Percentiles rank a stretch among this genome's conserved stretches.
Conservation (phyloP, 805 yeast genomes). For the Ogataea dorogensis region DNA sequence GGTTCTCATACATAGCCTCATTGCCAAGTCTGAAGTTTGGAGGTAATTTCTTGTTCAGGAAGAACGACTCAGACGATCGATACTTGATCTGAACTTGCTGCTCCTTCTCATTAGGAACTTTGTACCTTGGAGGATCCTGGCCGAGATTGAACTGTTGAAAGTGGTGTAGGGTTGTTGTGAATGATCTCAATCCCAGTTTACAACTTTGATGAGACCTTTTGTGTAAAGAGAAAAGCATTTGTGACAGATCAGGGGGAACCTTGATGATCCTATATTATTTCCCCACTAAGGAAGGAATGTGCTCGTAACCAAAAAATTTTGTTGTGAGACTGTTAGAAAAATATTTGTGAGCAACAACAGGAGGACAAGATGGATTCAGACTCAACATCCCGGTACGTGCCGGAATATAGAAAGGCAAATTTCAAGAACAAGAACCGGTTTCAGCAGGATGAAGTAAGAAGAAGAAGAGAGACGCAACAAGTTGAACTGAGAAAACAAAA, state of each 20-base stretch:
- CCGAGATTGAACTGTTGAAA: constrained; percentile 28
- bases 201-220: not conserved
- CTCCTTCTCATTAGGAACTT: constrained; percentile 25
- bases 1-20: constrained; percentile 63
- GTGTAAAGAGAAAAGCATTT: constrained; percentile 3
- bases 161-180: not conserved
- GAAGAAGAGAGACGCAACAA: constrained; percentile 96
- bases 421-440: constrained; percentile 94
- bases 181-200: not conserved
- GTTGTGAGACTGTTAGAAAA: constrained; percentile 7
- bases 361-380: constrained; percentile 58
- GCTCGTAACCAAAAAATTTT: constrained; percentile 12
- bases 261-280: not conserved
- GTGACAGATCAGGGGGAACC: constrained; percentile 8
- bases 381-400: constrained; percentile 80
- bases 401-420: constrained; percentile 95
- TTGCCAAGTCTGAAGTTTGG: constrained; percentile 53
- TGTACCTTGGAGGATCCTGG: constrained; percentile 29
- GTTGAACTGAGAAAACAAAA: constrained; percentile 95
- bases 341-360: constrained; percentile 6
- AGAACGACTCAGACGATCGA: constrained; percentile 33
- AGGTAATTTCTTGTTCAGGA: constrained; percentile 40
- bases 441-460: constrained; percentile 92
- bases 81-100: constrained; percentile 23
- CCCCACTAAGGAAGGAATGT: constrained; percentile 4